A percentile compares a stretch with the other conserved stretches of the same genome.
phyloP scores from a whole-genome alignment of 495 filamentous ascomycete genomes.

The Chaetomium cochliodes region DNA sequence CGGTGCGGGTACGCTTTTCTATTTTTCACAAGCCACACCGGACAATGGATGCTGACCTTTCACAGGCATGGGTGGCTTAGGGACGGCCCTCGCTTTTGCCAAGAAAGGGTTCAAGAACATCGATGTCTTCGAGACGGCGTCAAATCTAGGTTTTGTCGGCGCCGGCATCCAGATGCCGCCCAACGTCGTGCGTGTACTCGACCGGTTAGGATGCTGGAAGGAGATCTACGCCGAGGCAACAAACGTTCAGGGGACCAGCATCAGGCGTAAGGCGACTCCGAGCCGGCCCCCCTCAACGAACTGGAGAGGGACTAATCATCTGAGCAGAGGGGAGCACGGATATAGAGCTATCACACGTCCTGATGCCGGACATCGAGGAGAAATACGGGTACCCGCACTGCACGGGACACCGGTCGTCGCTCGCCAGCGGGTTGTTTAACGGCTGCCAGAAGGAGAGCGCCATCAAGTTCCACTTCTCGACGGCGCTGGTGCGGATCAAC shows the following conservation, averaged over 20 bases:
- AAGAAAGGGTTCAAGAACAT: conserved; percentile 71
- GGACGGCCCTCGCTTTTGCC: conserved; percentile 68
- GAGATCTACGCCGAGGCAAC: conserved; percentile 63
- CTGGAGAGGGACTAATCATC: background rate
- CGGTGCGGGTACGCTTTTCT: conserved; percentile 40
- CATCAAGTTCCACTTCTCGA: conserved; percentile 70
- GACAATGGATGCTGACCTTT: conserved; percentile 16
- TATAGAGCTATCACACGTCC: conserved; percentile 65
- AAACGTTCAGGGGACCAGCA: conserved; percentile 47
- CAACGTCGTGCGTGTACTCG: conserved; percentile 74
- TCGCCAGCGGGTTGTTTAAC: conserved; percentile 67
- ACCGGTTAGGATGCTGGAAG: conserved; percentile 66
- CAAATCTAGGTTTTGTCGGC: conserved; percentile 75
- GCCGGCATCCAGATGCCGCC: conserved; percentile 80
- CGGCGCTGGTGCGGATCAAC: conserved; percentile 51
- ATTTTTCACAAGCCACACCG: background rate
- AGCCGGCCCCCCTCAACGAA: conserved; percentile 4
- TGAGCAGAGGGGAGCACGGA: conserved; percentile 64
- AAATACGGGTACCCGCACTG: conserved; percentile 74
- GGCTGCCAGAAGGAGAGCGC: conserved; percentile 61
- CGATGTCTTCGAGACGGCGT: conserved; percentile 69
- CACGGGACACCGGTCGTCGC: conserved; percentile 71
- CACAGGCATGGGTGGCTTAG: conserved; percentile 74
- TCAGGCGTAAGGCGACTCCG: conserved; percentile 33
- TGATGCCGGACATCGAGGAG: conserved; percentile 62